Evolutionary conservation across 352 stramenopile genomes (phyloP).

Genomic region (Phytophthora idaei): DNA sequence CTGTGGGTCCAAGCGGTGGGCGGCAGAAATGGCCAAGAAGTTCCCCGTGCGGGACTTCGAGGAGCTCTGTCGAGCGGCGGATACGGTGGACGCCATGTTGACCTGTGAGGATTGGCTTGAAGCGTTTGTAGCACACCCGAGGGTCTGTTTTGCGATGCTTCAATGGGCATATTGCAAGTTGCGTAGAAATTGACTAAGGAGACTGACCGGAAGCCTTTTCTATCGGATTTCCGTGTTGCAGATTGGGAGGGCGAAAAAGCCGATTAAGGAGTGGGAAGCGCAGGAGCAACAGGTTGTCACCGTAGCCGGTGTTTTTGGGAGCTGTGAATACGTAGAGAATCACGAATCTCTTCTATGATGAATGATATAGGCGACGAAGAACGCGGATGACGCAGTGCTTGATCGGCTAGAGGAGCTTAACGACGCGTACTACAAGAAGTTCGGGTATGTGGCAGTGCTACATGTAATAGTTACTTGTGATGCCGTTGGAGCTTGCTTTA

Average conservation of each 20-base stretch:
- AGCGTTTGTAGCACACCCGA: constrained; percentile 70
- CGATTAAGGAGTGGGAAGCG: constrained; percentile 75
- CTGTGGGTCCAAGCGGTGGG: constrained; percentile 65
- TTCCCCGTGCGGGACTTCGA: constrained; percentile 52
- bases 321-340: background rate
- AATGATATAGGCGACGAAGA: constrained; percentile 52
- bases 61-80: constrained; percentile 46
- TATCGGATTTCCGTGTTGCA: constrained; percentile 18
- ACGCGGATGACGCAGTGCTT: constrained; percentile 50
- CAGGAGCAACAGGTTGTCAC: constrained; percentile 66
- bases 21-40: constrained; percentile 39
- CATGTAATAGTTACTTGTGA: background rate
- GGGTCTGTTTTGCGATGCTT: constrained; percentile 33
- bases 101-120: constrained; percentile 67
- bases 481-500: background rate
- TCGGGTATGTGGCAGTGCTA: constrained; percentile 43
- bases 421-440: constrained; percentile 70
- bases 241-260: constrained; percentile 72
- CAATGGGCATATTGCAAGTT: background rate
- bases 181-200: too few species aligned
- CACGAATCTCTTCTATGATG: background rate
- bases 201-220: background rate
- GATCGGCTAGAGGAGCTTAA: constrained; percentile 72
- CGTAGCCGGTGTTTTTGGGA: background rate
- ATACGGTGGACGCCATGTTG: constrained; percentile 48